Base-by-base conservation (phyloP, 2,329 filamentous ascomycete genomes). In the Fusarium cicatricum region DNA sequence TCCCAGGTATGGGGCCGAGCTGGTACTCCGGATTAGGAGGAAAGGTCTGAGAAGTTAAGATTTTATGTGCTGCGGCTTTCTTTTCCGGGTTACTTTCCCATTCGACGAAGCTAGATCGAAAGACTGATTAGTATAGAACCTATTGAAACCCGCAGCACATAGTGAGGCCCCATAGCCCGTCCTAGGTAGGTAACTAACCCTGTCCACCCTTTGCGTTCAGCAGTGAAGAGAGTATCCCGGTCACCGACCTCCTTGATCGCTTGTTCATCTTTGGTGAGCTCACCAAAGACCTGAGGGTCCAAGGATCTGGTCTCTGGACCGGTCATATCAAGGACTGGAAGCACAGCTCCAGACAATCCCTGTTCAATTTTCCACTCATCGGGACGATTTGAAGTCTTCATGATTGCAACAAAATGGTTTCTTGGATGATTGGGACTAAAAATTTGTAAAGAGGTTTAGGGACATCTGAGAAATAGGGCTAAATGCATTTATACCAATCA, bases 1-100 rank as follows among this genome's bases (percentile, higher is more conserved):
- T 84, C 2, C 73, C 74, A 0, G 85, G 84, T 6, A 88, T 77
- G 0, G 80, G 80, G 0, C 72, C 78, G 1, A 87, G 74, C 59
- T 85, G 83, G 55, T 80, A 87, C 58, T 87, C 85, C 0, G 84
- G 83, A 9, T 70, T 51, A 66, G 78, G 68, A 26, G 71, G 65
- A 5, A 70, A 71, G 0, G 58, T 67, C 21, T 70, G 60, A 0
- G 59, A 47, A 1, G 52, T 67, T 32, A 74, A 67, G 41, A 88
- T 81, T 50, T 84, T 78, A 40, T 82, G 79, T 0, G 85, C 87
- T 39, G 80, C 75, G 21, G 77, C 79, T 65, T 88, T 88, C 72
- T 89, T 90, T 41, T 89, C 85, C 0, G 88, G 87, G 48, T 89
- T 88, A 11, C 84, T 80, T 67, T 90, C 87, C 87, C 87, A 90